Base-by-base conservation (phyloP, 2,329 filamentous ascomycete species). In the Colletotrichum agaves region DNA sequence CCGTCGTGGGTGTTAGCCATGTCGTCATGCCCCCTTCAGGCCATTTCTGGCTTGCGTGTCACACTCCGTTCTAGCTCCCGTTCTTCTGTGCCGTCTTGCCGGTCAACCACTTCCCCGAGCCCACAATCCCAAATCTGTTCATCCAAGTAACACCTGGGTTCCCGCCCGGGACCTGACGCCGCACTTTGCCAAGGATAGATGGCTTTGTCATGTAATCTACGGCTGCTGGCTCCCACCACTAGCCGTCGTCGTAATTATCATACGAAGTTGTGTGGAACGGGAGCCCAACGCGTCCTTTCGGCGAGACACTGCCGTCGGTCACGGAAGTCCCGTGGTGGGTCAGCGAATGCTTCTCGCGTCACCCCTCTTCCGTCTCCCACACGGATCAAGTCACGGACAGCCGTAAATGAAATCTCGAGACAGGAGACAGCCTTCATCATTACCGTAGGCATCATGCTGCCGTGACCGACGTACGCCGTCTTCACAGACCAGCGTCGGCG, bases 1-100 rank as follows among this genome's bases (percentile, higher is more conserved):
- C 41, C 41, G 41, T 44, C 41, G 7, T 3, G 17, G 19, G 7
- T 19, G 33, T 31, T 11, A 10, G 37, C 1, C 19, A 37, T 64
- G 62, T 64, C 56, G 62, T 61, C 62, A 64, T 52, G 23, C 23
- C 23, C 31, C 19, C 23, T 57, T 21, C 23, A 41, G 33, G 17
- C 50, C 27, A 17, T 57, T 31, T 39, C 27, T 7, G 19, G 21
- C 31, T 56, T 31, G 41, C 33, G 57, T 39, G 19, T 49, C 27
- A 27, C 27, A 27, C 27, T 27, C 27, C 27, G 27, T 27, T 27
- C 6, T 37, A n/a, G 2, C 41, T 23, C 7, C 37, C 35, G 11
- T 19, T 35, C 52, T 23, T 41, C 12, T 39, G 52, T 21, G 19
- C 41, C 17, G 21, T 21, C 23, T 8, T 19, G 58, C 27, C 33